Percentiles rank a stretch among this genome's conserved stretches.
phyloP scores from a whole-genome alignment of 2,329 filamentous ascomycete genomes.

The Rasamsonia emersonii region DNA sequence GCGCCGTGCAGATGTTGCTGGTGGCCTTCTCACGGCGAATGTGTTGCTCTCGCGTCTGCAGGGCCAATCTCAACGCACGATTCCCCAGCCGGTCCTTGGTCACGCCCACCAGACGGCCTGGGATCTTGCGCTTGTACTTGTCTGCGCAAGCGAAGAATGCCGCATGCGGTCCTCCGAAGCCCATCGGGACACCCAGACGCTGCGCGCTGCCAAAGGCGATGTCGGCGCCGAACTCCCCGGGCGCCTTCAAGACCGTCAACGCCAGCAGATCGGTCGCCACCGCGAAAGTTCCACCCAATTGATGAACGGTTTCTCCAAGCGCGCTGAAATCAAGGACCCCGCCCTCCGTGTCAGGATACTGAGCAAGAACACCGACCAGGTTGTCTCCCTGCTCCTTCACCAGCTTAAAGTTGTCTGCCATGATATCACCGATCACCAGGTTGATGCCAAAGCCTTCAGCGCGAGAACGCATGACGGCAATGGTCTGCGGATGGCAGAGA shows the following conservation, averaged over 20 bases:
- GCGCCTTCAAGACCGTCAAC: constrained; percentile 76
- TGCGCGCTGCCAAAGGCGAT: constrained; percentile 92
- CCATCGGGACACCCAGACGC: constrained; percentile 83
- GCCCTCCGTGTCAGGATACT: constrained; percentile 87
- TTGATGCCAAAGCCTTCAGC: constrained; percentile 87
- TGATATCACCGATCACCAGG: constrained; percentile 63
- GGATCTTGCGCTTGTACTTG: constrained; percentile 89
- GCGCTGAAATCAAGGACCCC: constrained; percentile 65
- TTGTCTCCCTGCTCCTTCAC: constrained; percentile 70
- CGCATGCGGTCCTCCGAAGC: constrained; percentile 89
- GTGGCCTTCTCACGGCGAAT: constrained; percentile 95
- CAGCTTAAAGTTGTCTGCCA: constrained; percentile 54
- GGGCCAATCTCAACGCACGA: constrained; percentile 69
- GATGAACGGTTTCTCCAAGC: constrained; percentile 69
- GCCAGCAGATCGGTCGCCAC: constrained; percentile 86
- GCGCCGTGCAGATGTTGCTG: constrained; percentile 94
- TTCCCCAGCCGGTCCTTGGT: constrained; percentile 84
- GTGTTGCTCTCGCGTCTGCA: constrained; percentile 93
- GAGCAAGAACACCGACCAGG: constrained; percentile 81
- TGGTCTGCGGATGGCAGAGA: constrained; percentile 74
- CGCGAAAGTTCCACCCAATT: constrained; percentile 68
- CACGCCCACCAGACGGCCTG: constrained; percentile 79
- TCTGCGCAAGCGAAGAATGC: constrained; percentile 92
- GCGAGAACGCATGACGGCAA: constrained; percentile 73
- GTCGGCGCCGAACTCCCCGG: constrained; percentile 90